These are phyloP conservation scores for Bacidia gigantensis DNA, from an alignment of 495 filamentous ascomycete genomes.

Conservation along the genomic window DNA sequence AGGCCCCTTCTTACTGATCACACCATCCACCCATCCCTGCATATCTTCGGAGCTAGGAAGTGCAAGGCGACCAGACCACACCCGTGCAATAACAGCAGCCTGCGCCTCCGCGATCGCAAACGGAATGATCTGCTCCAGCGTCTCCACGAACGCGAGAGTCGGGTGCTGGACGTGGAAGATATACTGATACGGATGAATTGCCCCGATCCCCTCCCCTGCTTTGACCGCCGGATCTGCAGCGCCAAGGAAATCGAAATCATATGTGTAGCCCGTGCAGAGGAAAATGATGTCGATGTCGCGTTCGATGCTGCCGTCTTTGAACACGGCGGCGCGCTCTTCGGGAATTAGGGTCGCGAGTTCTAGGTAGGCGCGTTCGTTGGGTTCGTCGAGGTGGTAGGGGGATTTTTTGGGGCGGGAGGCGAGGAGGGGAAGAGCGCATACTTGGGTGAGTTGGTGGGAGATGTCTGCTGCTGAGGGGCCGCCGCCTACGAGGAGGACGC, in stretches of 20 bases:
- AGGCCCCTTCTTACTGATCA: background rate
- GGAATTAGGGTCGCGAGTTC: conserved; percentile 1
- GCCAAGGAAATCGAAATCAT: conserved; percentile 51
- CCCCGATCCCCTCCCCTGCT: conserved; percentile 47
- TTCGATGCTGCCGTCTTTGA: conserved; percentile 34
- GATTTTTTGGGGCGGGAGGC: conserved; percentile 34
- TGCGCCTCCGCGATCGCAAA: conserved; percentile 69
- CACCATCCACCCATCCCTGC: conserved; percentile 34
- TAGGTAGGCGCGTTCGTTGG: conserved; percentile 1
- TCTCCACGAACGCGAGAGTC: conserved; percentile 59
- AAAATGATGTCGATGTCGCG: conserved; percentile 47
- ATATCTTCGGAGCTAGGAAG: conserved; percentile 51
- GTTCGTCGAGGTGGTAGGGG: conserved; percentile 7
- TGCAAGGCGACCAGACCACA: conserved; percentile 52
- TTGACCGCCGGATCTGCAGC: conserved; percentile 34
- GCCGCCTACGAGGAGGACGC: conserved; percentile 62
- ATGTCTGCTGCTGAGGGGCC: conserved; percentile 70
- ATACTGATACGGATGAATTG: conserved; percentile 56
- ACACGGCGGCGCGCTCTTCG: background rate
- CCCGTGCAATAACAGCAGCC: conserved; percentile 55
- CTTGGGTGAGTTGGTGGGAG: conserved; percentile 50
- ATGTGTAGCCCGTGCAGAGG: conserved; percentile 62
- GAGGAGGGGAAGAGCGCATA: conserved; percentile 36
- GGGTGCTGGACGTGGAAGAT: conserved; percentile 62
- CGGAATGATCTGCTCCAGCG: conserved; percentile 67